Percentiles rank a stretch among this genome's conserved stretches.
Evolutionary conservation across 345 rosid genomes (phyloP).

Genomic region (Arabidopsis arenosa): DNA sequence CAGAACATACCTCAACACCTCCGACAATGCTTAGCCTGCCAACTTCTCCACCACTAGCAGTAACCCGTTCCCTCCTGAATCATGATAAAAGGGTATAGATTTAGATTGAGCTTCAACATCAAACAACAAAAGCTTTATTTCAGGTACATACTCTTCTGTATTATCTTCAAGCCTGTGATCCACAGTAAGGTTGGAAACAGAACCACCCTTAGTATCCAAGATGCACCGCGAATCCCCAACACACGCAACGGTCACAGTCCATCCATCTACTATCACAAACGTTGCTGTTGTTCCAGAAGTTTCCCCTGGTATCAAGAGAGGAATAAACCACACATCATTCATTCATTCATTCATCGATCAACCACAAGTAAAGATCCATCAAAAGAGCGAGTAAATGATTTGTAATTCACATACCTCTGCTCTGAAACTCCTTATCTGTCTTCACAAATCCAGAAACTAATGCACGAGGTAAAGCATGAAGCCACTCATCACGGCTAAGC

Average conservation of each 20-base stretch:
- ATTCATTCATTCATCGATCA: conserved; percentile 15
- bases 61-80: conserved; percentile 82
- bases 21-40: conserved; percentile 88
- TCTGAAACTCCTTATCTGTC: conserved; percentile 95
- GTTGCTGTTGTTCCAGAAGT: conserved; percentile 95
- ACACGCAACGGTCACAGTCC: conserved; percentile 94
- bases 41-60: conserved; percentile 99
- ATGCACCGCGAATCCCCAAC: conserved; percentile 96
- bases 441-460: conserved; percentile 92
- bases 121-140: conserved; percentile 5
- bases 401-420: conserved; percentile 55
- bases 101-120: conserved; percentile 11
- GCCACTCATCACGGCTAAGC: conserved; percentile 84
- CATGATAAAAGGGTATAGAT: neutral
- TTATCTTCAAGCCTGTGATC: conserved; percentile 95
- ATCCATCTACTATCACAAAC: conserved; percentile 85
- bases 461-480: conserved; percentile 86
- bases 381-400: neutral
- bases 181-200: conserved; percentile 73
- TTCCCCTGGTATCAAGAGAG: conserved; percentile 59
- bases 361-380: neutral
- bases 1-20: conserved; percentile 69
- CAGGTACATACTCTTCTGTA: conserved; percentile 69
- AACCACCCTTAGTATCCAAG: conserved; percentile 75
- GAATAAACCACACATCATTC: conserved; percentile 24